phyloP scores from a whole-genome alignment of 202 grass and related monocot genomes.

The Tripidium arundinaceum region DNA sequence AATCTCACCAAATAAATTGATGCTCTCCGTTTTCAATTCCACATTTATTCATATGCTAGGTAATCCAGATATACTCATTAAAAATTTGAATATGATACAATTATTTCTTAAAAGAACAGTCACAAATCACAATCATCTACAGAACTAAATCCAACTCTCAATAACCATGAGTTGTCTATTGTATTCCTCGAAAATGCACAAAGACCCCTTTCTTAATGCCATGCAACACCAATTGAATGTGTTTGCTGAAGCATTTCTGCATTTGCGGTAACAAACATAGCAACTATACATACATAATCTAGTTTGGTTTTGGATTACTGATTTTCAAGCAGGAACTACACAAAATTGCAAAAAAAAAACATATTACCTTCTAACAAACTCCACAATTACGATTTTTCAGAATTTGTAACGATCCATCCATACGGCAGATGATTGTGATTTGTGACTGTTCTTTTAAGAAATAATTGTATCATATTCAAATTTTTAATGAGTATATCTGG shows the following conservation, averaged over 20 bases:
- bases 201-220: not conserved
- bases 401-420: conserved; percentile 16
- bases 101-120: not conserved
- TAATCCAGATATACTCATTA: not conserved
- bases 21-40: not conserved
- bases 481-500: not conserved
- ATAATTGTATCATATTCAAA: not conserved
- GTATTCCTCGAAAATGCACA: not conserved
- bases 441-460: not conserved
- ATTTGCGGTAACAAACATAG: not conserved
- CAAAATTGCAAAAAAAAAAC: not conserved
- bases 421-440: not conserved
- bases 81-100: not conserved
- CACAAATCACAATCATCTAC: not conserved
- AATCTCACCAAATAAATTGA: not conserved
- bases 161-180: not conserved
- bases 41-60: not conserved
- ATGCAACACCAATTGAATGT: not conserved
- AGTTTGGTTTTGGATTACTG: not conserved
- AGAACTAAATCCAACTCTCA: not conserved
- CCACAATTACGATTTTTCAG: not conserved
- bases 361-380: conserved; percentile 6
- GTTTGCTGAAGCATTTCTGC: not conserved
- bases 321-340: not conserved
- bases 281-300: conserved; percentile 5